A percentile compares a stretch with the other conserved stretches of the same genome.
These are phyloP conservation scores for Trichoderma harzianum DNA, from an alignment of 2,329 filamentous ascomycete genomes.

Conservation along the genomic window DNA sequence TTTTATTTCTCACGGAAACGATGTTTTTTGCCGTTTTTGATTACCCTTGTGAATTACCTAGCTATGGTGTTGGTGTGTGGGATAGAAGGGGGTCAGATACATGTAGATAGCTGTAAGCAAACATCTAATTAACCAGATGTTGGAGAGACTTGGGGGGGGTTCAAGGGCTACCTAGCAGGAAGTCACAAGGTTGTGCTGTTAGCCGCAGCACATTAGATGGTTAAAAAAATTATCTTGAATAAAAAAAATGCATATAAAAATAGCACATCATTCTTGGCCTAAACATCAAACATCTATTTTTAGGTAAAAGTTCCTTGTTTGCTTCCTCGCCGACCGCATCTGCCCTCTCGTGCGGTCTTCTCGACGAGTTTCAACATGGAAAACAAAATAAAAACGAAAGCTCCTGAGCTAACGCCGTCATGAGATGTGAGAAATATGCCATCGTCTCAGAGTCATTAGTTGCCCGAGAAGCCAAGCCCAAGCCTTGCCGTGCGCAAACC, in stretches of 20 bases:
- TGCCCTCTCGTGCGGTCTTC: constrained; percentile 22
- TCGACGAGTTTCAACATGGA: background rate
- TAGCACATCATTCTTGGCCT: constrained; percentile 7
- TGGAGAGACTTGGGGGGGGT: too few species aligned
- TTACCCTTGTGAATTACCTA: background rate
- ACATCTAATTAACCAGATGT: background rate
- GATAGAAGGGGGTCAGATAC: background rate
- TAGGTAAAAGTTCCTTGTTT: background rate
- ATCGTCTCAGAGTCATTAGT: constrained; percentile 16
- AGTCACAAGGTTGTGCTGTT: background rate
- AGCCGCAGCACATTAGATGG: background rate
- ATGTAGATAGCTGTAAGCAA: background rate
- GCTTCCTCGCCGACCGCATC: constrained; percentile 18
- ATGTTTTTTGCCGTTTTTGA: background rate
- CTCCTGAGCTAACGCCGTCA: constrained; percentile 34
- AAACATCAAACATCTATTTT: constrained; percentile 17
- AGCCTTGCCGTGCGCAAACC: constrained; percentile 13
- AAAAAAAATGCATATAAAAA: background rate
- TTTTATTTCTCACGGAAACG: background rate
- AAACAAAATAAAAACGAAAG: constrained; percentile 23
- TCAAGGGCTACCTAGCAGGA: background rate
- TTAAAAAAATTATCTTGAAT: background rate
- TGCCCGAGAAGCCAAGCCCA: constrained; percentile 14
- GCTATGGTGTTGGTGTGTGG: background rate
- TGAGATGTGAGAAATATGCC: constrained; percentile 24